Conservation (phyloP, 2,329 filamentous ascomycete genomes). For the Curvularia hawaiiensis region DNA sequence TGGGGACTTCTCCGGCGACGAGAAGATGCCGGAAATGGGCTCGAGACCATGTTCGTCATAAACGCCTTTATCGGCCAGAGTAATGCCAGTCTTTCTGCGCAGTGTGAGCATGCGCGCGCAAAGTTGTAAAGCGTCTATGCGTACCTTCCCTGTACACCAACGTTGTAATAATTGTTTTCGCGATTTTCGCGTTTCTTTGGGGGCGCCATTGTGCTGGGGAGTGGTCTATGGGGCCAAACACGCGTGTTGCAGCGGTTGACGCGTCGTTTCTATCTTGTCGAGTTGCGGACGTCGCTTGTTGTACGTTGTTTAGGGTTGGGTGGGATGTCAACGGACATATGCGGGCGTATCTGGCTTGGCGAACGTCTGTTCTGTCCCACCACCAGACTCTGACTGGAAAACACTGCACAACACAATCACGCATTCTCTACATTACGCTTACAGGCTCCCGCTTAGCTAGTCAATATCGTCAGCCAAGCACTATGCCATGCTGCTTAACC, state of each 20-base stretch:
- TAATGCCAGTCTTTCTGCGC: slow-evolving; percentile 84
- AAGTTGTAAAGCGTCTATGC: slow-evolving; percentile 9
- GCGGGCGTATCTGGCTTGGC: slow-evolving; percentile 16
- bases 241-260: slow-evolving; percentile 24
- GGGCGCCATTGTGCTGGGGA: slow-evolving; percentile 37
- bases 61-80: slow-evolving; percentile 74
- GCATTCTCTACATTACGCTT: too few species aligned
- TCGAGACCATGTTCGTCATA: slow-evolving; percentile 94
- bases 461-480: background rate
- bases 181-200: slow-evolving; percentile 45
- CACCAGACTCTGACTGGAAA: background rate
- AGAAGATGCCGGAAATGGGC: slow-evolving; percentile 84
- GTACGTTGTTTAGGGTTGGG: slow-evolving; percentile 29
- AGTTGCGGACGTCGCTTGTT: slow-evolving; percentile 11
- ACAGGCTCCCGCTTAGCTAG: background rate
- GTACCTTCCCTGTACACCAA: slow-evolving; percentile 48
- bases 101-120: slow-evolving; percentile 20
- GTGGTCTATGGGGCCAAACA: slow-evolving; percentile 9
- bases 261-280: slow-evolving; percentile 14
- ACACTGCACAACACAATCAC: background rate
- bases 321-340: slow-evolving; percentile 21
- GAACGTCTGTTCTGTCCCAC: background rate
- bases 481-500: background rate
- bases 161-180: slow-evolving; percentile 49
- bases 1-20: slow-evolving; percentile 75